Conservation (phyloP, 139 green algal species). For the Dunaliella sp. region DNA sequence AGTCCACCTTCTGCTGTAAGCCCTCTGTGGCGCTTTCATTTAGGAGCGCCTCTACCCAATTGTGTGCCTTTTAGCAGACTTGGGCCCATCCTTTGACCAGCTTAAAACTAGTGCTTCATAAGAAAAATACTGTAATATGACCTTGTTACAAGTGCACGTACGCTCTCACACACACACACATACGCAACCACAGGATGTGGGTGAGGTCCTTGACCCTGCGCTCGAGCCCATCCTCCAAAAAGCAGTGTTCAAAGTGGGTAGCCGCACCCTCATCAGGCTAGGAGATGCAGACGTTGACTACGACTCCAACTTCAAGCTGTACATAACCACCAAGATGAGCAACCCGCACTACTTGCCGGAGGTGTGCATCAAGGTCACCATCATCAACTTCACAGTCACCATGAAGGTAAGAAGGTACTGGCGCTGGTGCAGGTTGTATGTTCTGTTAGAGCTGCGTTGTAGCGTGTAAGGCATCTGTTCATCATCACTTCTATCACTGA, state of each 20-base stretch:
- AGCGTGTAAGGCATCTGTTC: too few species aligned
- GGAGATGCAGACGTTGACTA: constrained; percentile 81
- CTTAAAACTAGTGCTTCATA: not conserved
- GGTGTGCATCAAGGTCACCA: constrained; percentile 76
- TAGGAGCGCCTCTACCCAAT: too few species aligned
- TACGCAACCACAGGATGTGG: constrained; percentile 48
- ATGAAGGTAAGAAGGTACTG: constrained; percentile 44
- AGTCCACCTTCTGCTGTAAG: too few species aligned
- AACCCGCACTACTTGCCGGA: constrained; percentile 89
- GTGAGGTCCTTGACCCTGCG: constrained; percentile 73
- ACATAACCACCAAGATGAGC: constrained; percentile 61
- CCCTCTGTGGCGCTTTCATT: too few species aligned
- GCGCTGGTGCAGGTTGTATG: too few species aligned
- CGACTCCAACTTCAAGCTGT: constrained; percentile 78
- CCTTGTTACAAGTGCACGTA: too few species aligned
- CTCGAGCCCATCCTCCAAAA: constrained; percentile 81
- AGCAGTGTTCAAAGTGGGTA: constrained; percentile 52
- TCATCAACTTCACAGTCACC: constrained; percentile 87
- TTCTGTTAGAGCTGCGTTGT: too few species aligned
- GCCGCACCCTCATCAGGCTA: constrained; percentile 68
- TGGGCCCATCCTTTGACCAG: too few species aligned
- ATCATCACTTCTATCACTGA: too few species aligned
- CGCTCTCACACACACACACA: too few species aligned
- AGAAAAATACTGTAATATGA: too few species aligned
- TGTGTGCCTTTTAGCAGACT: too few species aligned